phyloP scores from a whole-genome alignment of 495 filamentous ascomycete species.

The Apodospora peruviana region DNA sequence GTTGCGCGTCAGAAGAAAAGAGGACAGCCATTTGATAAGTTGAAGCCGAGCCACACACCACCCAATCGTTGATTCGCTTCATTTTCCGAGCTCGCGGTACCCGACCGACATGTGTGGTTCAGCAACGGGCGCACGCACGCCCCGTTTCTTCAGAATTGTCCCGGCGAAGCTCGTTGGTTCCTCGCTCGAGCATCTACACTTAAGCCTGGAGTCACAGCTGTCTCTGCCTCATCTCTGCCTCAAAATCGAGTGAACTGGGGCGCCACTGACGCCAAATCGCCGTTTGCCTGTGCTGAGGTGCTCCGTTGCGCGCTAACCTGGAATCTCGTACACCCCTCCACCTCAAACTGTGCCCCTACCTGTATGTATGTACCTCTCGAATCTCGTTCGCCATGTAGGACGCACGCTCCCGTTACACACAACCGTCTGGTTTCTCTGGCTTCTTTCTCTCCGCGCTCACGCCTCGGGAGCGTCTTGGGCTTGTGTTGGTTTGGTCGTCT shows the following conservation, averaged over 20 bases:
- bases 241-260: no score
- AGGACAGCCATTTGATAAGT: no score
- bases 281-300: neutral
- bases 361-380: neutral
- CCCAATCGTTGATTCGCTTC: neutral
- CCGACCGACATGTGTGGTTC: neutral
- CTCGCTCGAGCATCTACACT: no score
- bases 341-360: neutral
- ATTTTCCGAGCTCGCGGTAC: neutral
- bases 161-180: no score
- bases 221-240: no score
- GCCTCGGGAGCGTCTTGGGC: no score
- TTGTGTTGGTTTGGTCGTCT: no score
- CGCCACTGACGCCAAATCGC: constrained; percentile 6
- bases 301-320: constrained; percentile 1
- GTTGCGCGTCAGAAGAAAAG: no score
- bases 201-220: no score
- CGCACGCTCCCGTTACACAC: neutral
- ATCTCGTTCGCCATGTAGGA: neutral
- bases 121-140: neutral
- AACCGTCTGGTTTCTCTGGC: no score
- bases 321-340: neutral
- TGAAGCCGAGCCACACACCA: no score
- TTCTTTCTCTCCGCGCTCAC: no score
- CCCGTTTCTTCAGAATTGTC: neutral